These are phyloP conservation scores for Rhodotorula sp. DNA, from an alignment of 1,284 basidiomycete genomes.

Conservation along the genomic window DNA sequence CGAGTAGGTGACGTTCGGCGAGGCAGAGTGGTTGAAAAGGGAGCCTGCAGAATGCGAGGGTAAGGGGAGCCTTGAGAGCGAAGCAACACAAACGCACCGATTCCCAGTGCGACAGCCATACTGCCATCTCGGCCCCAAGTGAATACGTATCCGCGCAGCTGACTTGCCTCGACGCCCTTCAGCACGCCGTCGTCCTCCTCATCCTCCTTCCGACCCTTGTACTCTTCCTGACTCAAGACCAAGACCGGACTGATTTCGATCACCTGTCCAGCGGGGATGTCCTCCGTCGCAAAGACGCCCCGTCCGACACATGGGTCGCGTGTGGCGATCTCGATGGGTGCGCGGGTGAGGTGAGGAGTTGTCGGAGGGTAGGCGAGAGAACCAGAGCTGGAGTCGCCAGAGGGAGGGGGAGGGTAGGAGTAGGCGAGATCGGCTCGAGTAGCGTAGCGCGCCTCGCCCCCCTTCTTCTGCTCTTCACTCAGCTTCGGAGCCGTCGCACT, in stretches of 20 bases:
- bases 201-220: constrained; percentile 46
- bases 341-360: constrained; percentile 35
- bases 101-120: constrained; percentile 81
- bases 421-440: constrained; percentile 7
- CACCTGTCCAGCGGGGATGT: constrained; percentile 63
- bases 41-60: constrained; percentile 57
- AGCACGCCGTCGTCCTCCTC: constrained; percentile 55
- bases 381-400: background rate
- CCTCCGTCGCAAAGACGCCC: constrained; percentile 54
- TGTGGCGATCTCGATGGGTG: constrained; percentile 32
- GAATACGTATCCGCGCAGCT: constrained; percentile 81
- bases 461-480: no score
- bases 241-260: constrained; percentile 86
- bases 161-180: constrained; percentile 55
- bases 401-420: constrained; percentile 29
- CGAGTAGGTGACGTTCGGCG: constrained; percentile 69
- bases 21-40: constrained; percentile 69
- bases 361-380: constrained; percentile 28
- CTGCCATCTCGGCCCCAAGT: constrained; percentile 65
- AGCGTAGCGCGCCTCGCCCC: background rate
- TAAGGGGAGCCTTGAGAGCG: background rate
- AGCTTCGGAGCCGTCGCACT: no score
- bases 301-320: constrained; percentile 33
- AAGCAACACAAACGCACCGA: constrained; percentile 58
- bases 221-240: constrained; percentile 69